These are phyloP conservation scores for Ascochyta viciae-villosae DNA, from an alignment of 2,329 filamentous ascomycete species.

Conservation along the genomic window DNA sequence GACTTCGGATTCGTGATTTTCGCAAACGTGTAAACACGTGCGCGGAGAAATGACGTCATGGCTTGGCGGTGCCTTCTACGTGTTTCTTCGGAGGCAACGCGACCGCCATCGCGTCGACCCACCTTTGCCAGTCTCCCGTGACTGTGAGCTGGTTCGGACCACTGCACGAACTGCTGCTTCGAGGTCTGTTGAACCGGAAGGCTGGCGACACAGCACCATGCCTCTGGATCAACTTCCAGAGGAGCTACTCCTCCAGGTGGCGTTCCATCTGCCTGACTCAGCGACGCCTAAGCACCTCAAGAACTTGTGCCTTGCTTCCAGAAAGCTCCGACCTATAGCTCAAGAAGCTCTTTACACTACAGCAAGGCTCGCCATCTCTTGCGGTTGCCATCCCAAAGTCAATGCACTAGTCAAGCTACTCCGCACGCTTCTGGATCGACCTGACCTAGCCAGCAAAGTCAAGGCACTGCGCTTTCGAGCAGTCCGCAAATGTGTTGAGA, in stretches of 20 bases:
- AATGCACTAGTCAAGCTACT: conserved; percentile 29
- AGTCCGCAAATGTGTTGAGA: conserved; percentile 23
- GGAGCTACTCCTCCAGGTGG: conserved; percentile 30
- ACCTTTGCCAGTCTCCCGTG: not conserved
- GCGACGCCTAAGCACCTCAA: conserved; percentile 21
- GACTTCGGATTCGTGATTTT: no score
- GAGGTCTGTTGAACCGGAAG: not conserved
- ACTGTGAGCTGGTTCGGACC: not conserved
- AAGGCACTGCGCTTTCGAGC: conserved; percentile 26
- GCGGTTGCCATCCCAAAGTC: conserved; percentile 25
- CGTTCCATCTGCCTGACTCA: conserved; percentile 22
- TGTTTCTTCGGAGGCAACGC: not conserved
- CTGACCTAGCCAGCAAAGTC: conserved; percentile 30
- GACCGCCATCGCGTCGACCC: not conserved
- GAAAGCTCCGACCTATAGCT: conserved; percentile 24
- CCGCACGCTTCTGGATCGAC: conserved; percentile 30
- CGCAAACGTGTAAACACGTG: not conserved
- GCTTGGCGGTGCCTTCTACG: not conserved
- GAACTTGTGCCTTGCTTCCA: conserved; percentile 24
- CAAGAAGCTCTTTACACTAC: conserved; percentile 27
- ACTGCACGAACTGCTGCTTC: not conserved
- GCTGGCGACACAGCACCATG: not conserved
- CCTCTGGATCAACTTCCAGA: conserved; percentile 23
- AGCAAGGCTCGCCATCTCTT: conserved; percentile 22
- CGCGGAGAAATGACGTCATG: not conserved